phyloP scores from a whole-genome alignment of 495 filamentous ascomycete species.

The Neurospora discreta region DNA sequence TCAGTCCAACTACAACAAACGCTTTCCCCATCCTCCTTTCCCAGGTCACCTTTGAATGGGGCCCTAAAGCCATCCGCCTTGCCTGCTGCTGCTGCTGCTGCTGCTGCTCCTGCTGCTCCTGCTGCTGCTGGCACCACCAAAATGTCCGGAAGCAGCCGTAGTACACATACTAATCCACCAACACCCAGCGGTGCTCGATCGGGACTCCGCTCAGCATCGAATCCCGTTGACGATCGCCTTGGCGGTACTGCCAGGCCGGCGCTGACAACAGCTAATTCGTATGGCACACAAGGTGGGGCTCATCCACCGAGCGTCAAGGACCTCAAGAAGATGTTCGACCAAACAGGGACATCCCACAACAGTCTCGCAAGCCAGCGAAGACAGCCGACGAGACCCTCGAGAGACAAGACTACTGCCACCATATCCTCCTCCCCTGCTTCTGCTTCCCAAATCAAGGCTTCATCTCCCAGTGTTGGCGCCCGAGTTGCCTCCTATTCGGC shows the following conservation, averaged over 20 bases:
- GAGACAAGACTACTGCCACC: not conserved
- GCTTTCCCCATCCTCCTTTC: not conserved
- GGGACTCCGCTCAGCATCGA: slow-evolving; percentile 36
- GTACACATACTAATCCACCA: slow-evolving; percentile 11
- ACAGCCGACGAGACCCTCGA: not conserved
- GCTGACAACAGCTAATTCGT: slow-evolving; percentile 18
- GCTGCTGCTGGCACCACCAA: slow-evolving; percentile 23
- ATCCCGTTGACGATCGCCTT: slow-evolving; percentile 33
- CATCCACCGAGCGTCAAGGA: slow-evolving; percentile 43
- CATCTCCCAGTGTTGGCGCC: slow-evolving; percentile 14
- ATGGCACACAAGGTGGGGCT: slow-evolving; percentile 9
- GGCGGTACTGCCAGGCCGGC: slow-evolving; percentile 14
- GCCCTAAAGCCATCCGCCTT: not conserved
- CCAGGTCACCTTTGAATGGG: not conserved
- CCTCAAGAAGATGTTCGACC: slow-evolving; percentile 44
- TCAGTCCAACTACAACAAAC: not conserved
- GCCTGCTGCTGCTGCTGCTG: slow-evolving; percentile 14
- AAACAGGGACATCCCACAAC: slow-evolving; percentile 7
- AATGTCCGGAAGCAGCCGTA: slow-evolving; percentile 13
- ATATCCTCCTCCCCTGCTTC: not conserved
- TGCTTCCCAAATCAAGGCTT: slow-evolving; percentile 21
- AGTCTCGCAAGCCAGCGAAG: not conserved
- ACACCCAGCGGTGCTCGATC: slow-evolving; percentile 12
- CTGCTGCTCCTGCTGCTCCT: slow-evolving; percentile 13
- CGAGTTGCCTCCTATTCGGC: slow-evolving; percentile 23